These are phyloP conservation scores for Xylariaceae sp. DNA, from an alignment of 2,329 filamentous ascomycete species.

Conservation along the genomic window DNA sequence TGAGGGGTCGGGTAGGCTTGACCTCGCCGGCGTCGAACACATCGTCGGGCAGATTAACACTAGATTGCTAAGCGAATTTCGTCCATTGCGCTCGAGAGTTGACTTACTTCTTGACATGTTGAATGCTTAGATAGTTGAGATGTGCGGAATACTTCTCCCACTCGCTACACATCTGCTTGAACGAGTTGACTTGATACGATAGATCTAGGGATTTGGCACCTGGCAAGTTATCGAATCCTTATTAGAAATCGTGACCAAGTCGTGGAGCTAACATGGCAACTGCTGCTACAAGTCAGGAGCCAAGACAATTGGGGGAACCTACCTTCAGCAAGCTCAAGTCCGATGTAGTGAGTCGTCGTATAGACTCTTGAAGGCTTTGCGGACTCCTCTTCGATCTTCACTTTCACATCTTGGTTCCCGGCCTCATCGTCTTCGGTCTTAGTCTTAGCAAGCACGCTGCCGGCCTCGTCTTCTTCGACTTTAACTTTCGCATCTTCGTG, in stretches of 20 bases:
- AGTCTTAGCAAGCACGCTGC: constrained; percentile 25
- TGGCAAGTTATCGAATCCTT: constrained; percentile 36
- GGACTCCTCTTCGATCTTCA: constrained; percentile 24
- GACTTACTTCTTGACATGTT: constrained; percentile 79
- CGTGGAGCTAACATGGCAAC: constrained; percentile 13
- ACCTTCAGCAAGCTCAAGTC: constrained; percentile 74
- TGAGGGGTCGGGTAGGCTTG: constrained; percentile 55
- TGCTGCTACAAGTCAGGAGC: neutral
- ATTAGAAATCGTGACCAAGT: constrained; percentile 22
- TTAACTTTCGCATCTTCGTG: neutral
- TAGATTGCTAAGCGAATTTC: constrained; percentile 37
- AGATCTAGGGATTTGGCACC: constrained; percentile 69
- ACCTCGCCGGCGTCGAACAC: constrained; percentile 78
- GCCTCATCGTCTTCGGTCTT: neutral
- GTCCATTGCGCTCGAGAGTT: constrained; percentile 7
- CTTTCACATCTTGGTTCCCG: constrained; percentile 10
- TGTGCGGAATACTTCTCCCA: constrained; percentile 72
- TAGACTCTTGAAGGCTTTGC: constrained; percentile 51
- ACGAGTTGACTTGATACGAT: constrained; percentile 76
- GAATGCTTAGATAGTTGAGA: constrained; percentile 73
- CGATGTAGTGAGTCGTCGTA: constrained; percentile 92
- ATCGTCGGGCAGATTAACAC: constrained; percentile 82
- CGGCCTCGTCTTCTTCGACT: constrained; percentile 38
- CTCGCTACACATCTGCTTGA: constrained; percentile 72
- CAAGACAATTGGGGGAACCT: constrained; percentile 32